phyloP scores from a whole-genome alignment of 2,329 filamentous ascomycete genomes.

The Aspergillus neotritici region DNA sequence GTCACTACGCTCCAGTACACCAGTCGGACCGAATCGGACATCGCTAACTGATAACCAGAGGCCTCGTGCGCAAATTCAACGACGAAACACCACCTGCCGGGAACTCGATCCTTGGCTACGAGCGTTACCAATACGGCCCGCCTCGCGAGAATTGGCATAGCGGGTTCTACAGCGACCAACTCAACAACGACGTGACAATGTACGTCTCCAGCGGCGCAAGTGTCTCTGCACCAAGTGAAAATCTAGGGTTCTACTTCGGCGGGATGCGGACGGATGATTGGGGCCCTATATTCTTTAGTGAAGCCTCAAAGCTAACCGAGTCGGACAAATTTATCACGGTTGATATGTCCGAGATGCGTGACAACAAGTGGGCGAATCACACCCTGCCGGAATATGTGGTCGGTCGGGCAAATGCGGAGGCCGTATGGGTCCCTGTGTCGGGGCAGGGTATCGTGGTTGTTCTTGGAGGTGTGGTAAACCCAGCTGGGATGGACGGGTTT shows the following conservation, averaged over 20 bases:
- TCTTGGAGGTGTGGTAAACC: conserved; percentile 34
- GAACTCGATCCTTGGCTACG: conserved; percentile 38
- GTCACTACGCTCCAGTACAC: not conserved
- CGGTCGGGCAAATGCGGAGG: conserved; percentile 57
- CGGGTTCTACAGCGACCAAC: conserved; percentile 39
- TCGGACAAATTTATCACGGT: conserved; percentile 57
- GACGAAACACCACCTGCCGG: conserved; percentile 18
- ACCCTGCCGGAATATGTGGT: conserved; percentile 48
- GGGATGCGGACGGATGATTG: conserved; percentile 51
- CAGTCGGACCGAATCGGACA: not conserved
- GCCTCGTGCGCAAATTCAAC: conserved; percentile 40
- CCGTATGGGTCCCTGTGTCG: conserved; percentile 55
- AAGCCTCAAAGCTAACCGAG: conserved; percentile 32
- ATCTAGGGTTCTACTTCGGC: conserved; percentile 66
- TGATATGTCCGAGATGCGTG: conserved; percentile 50
- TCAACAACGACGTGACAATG: conserved; percentile 49
- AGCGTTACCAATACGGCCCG: conserved; percentile 49
- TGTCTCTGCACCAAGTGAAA: conserved; percentile 62
- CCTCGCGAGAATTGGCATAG: conserved; percentile 40
- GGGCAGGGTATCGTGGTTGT: conserved; percentile 33
- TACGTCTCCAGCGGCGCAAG: conserved; percentile 62
- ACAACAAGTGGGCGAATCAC: conserved; percentile 53
- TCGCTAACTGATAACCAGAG: conserved; percentile 26
- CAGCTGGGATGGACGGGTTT: conserved; percentile 11
- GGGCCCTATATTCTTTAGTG: conserved; percentile 42